Base-by-base conservation (phyloP, 371 early-diverging fungal genomes). In the Zancudomyces culisetae region DNA sequence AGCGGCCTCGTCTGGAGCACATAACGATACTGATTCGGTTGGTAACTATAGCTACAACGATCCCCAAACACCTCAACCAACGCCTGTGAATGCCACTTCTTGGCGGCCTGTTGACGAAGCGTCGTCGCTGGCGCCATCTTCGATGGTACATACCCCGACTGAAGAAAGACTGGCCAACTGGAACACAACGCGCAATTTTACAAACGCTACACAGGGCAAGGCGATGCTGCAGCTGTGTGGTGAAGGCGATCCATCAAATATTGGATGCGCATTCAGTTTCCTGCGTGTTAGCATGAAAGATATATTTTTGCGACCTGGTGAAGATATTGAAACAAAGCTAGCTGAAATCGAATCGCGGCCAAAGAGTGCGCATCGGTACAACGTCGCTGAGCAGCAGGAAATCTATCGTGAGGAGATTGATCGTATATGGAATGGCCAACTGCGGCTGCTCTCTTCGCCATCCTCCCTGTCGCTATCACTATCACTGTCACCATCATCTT, bases 181-280 rank as follows among this genome's bases (percentile, higher is more conserved):
- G 99, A 87, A 83, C 54, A 77, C 87, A 18, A 95, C 94, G 2
- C 78, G 87, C 43, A 99, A 99, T 71, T 99, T 99, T 70, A 73
- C 85, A 57, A 84, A 81, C 55, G 87, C 87, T 4, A 80, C 83
- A 15, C 81, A 81, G 67, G 87, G 86, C 27, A 96, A 96, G 57
- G 88, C 87, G 20, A 89, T 89, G 91, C 66, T 93, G 42, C 81
- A 90, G 62, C 73, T 96, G 10, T 84, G 82, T 63, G 95, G 94
- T 28, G 83, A 84, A n/a, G 96, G 93, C 56, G 93, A 95, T 62
- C 97, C 98, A 1, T 94, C 98, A 0, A 98, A 98, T 3, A 73
- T 86, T 24, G 98, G 96, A 27, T 98, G 97, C 68, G 98, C 95
- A 15, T 97, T 98, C 64, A 94, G 94, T 70, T 99, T 96, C 66